These are phyloP conservation scores for Calophaca sinica DNA, from an alignment of 306 rosid genomes.

Conservation along the genomic window DNA sequence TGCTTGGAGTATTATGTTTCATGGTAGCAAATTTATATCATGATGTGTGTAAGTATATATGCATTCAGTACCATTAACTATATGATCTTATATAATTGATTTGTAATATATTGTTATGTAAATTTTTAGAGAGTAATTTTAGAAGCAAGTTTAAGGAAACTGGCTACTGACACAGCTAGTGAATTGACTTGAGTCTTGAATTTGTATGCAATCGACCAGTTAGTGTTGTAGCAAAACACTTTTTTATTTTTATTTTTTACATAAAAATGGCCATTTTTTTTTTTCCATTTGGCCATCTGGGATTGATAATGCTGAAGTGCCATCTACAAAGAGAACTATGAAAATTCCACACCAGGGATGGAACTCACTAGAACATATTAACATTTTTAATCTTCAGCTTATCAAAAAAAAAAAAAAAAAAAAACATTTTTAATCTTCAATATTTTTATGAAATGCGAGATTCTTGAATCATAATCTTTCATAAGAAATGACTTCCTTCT, in stretches of 20 bases:
- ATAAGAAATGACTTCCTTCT: too few species aligned
- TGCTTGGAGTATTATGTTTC: conserved; percentile 32
- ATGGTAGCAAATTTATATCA: background rate
- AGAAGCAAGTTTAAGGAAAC: conserved; percentile 33
- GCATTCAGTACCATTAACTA: conserved; percentile 49
- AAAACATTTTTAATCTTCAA: background rate
- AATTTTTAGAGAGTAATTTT: conserved; percentile 27
- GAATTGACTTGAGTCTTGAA: background rate
- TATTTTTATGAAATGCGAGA: background rate
- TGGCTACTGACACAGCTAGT: conserved; percentile 4
- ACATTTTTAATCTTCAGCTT: background rate
- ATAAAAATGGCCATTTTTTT: background rate
- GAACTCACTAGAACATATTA: background rate
- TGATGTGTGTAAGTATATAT: conserved; percentile 39
- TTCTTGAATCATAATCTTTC: background rate
- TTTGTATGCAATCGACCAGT: background rate
- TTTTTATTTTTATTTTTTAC: background rate
- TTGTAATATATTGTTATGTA: conserved; percentile 41
- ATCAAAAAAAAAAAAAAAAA: too few species aligned
- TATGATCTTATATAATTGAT: conserved; percentile 42
- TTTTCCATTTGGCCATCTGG: too few species aligned
- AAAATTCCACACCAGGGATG: background rate
- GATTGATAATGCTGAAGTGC: background rate
- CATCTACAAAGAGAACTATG: background rate
- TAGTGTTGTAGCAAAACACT: background rate